Base-by-base conservation (phyloP, 2,329 filamentous ascomycete species). In the Penicillium freii region DNA sequence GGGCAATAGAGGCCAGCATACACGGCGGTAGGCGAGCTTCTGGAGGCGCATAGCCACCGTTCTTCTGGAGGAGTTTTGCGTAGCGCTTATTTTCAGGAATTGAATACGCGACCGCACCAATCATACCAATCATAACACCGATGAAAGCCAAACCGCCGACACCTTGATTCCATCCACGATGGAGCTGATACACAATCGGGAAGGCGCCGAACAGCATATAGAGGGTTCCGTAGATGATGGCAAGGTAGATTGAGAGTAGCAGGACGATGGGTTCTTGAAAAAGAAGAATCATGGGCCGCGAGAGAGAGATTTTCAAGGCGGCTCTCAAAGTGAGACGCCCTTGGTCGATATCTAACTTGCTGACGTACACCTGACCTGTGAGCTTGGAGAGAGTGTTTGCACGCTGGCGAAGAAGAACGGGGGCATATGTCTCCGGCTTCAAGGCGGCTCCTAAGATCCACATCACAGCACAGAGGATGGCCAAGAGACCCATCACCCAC, bases 401-500 rank as follows among this genome's bases (percentile, higher is more conserved):
- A 7, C 81, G 80, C 51, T 74, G 77, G 54, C 79, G 76, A 29
- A 85, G 75, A 13, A 84, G 73, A 4, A 82, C 78, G 0, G 81
- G 81, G 0, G 75, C 75, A 62, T 82, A 84, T 1, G 73, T 75
- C 55, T 75, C 73, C 0, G 72, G 73, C 29, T 74, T 67, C 17
- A 71, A 51, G 1, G 69, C 53, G 2, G 67, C 53, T 23, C 71
- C 71, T 3, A 68, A 21, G 25, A 75, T 67, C 73, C 84, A 87
- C 49, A 88, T 78, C 11, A 80, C 73, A 10, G 84, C 85, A 2
- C 84, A 86, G 69, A 89, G 87, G 58, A 85, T 84, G 50, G 82
- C 80, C 67, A 86, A 80, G 48, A 89, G 72, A 1, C 84, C 85
- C 70, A 84, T 79, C 23, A 90, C 82, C 88, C 87, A 90, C 65